These are phyloP conservation scores for Botrytis galanthina DNA, from an alignment of 2,329 filamentous ascomycete species.

Conservation along the genomic window DNA sequence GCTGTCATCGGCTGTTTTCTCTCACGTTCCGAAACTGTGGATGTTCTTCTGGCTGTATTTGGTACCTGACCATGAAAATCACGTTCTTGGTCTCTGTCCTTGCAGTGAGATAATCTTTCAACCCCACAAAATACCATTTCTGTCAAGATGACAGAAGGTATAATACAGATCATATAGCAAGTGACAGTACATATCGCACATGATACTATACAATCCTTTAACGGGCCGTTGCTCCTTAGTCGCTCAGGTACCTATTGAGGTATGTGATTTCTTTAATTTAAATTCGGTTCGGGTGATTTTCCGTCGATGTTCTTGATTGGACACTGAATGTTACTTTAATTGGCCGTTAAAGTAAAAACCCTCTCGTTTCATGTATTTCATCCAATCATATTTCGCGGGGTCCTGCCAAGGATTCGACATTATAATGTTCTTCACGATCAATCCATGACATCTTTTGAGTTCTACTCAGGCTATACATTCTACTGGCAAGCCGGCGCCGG, in stretches of 20 bases:
- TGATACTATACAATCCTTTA: constrained; percentile 5
- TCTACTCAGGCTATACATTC: constrained; percentile 31
- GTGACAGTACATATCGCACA: constrained; percentile 18
- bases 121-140: neutral
- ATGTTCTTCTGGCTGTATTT: neutral
- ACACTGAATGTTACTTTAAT: neutral
- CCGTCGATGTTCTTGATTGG: neutral
- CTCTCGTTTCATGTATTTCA: neutral
- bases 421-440: constrained; percentile 10
- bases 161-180: constrained; percentile 5
- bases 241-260: neutral
- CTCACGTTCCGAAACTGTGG: neutral
- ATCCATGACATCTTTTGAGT: neutral
- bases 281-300: neutral
- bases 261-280: constrained; percentile 11
- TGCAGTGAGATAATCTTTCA: neutral
- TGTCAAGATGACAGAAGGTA: neutral
- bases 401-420: neutral
- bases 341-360: neutral
- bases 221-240: constrained; percentile 20
- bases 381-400: neutral
- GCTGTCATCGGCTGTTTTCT: neutral
- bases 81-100: neutral
- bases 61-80: neutral
- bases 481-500: constrained; percentile 30